A percentile compares a stretch with the other conserved stretches of the same genome.
These are phyloP conservation scores for Flaveria floridana DNA, from an alignment of 140 eudicot genomes.

Conservation along the genomic window DNA sequence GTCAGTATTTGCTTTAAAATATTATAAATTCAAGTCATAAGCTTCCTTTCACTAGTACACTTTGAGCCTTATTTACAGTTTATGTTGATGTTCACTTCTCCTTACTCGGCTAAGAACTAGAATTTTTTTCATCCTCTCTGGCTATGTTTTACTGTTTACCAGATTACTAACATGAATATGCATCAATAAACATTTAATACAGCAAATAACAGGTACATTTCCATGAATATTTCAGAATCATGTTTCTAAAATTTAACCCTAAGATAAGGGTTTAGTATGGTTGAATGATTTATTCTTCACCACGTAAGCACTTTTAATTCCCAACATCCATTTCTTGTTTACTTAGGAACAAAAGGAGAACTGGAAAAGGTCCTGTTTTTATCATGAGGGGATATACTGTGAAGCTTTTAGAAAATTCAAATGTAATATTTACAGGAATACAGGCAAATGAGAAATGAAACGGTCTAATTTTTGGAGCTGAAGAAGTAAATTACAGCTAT, in stretches of 20 bases:
- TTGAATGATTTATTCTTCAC: slow-evolving; percentile 19
- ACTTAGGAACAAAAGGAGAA: slow-evolving; percentile 13
- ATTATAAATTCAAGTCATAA: neutral
- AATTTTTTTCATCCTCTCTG: neutral
- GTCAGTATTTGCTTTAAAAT: neutral
- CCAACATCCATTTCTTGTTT: slow-evolving; percentile 12
- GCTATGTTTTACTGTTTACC: neutral
- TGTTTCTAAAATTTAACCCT: neutral
- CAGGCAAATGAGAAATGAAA: slow-evolving; percentile 13
- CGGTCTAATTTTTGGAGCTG: slow-evolving; percentile 14
- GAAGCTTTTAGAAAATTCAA: slow-evolving; percentile 17
- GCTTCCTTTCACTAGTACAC: neutral
- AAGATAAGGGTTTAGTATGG: slow-evolving; percentile 10
- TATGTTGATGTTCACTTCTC: neutral
- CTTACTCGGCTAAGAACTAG: neutral
- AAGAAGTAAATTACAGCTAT: slow-evolving; percentile 53
- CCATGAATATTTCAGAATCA: slow-evolving; percentile 4
- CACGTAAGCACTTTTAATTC: neutral
- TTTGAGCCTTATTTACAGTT: neutral
- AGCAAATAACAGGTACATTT: slow-evolving; percentile 10
- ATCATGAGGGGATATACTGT: neutral
- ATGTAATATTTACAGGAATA: slow-evolving; percentile 18
- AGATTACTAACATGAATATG: neutral
- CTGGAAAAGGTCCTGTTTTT: neutral
- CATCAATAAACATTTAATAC: neutral